Evolutionary conservation across 495 filamentous ascomycete genomes (phyloP).

Genomic region (Hypoxylon subgilvum): DNA sequence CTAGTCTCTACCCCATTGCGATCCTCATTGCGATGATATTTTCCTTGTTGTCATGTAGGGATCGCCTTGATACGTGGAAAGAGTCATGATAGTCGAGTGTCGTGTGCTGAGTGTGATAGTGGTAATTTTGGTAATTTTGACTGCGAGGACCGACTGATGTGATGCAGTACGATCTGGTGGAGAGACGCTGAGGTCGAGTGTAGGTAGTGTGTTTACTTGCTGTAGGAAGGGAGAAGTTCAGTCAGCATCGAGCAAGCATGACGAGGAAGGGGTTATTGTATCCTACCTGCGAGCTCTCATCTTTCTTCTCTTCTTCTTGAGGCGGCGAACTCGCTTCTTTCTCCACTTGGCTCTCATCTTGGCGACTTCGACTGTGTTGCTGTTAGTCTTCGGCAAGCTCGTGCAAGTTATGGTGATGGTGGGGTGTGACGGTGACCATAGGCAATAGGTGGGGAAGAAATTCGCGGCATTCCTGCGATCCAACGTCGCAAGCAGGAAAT

Average conservation of each 20-base stretch:
- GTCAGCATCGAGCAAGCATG: conserved; percentile 3
- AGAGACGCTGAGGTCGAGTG: conserved; percentile 65
- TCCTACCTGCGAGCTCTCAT: conserved; percentile 85
- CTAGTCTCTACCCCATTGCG: too few relatives aligned
- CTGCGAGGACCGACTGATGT: conserved; percentile 39
- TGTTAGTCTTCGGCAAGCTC: conserved; percentile 18
- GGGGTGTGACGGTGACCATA: neutral
- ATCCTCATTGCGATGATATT: too few relatives aligned
- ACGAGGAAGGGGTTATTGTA: neutral
- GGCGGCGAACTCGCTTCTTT: conserved; percentile 97
- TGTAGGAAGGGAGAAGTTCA: conserved; percentile 46
- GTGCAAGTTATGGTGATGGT: neutral
- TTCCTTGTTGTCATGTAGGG: conserved; percentile 4
- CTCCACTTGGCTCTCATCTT: conserved; percentile 99
- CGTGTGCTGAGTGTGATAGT: conserved; percentile 25
- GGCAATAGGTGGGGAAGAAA: conserved; percentile 25
- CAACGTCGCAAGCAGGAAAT: conserved; percentile 2
- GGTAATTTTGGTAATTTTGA: too few relatives aligned
- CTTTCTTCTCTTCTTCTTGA: conserved; percentile 99
- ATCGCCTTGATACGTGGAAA: conserved; percentile 9
- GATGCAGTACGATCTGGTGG: conserved; percentile 38
- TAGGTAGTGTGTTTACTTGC: conserved; percentile 71
- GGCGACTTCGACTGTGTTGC: conserved; percentile 47
- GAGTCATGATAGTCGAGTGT: conserved; percentile 7
- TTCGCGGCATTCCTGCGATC: conserved; percentile 2